A percentile compares a stretch with the other conserved stretches of the same genome.
Evolutionary conservation across 2,329 filamentous ascomycete species (phyloP).

Genomic region (Botrytis porri): DNA sequence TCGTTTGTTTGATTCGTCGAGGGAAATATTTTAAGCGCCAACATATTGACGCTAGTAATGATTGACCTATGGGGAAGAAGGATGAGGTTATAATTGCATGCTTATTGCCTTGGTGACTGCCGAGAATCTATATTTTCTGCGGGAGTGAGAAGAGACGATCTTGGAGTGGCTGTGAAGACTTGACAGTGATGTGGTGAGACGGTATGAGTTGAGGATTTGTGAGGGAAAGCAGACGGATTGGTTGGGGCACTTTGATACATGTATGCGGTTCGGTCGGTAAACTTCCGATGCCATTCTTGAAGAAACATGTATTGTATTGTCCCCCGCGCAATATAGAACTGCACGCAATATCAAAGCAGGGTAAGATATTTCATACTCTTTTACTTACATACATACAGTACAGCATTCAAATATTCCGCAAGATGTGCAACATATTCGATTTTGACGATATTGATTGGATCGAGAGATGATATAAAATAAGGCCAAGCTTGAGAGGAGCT

Average conservation of each 20-base stretch:
- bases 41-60: neutral
- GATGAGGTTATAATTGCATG: neutral
- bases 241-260: neutral
- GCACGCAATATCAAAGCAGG: neutral
- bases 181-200: neutral
- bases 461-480: neutral
- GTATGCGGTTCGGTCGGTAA: neutral
- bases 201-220: neutral
- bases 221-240: neutral
- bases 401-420: slow-evolving; percentile 4
- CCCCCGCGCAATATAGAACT: neutral
- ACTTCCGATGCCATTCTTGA: neutral
- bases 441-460: neutral
- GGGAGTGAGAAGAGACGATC: neutral
- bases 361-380: neutral
- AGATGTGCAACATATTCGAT: neutral
- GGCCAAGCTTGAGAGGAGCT: neutral
- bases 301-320: neutral
- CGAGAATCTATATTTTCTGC: neutral
- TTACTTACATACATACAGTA: neutral
- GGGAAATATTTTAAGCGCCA: neutral
- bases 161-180: neutral
- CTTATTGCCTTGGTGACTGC: neutral
- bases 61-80: neutral
- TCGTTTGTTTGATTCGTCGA: neutral